Evolutionary conservation across 2,329 filamentous ascomycete species (phyloP).

Genomic region (Botryotinia globosa): DNA sequence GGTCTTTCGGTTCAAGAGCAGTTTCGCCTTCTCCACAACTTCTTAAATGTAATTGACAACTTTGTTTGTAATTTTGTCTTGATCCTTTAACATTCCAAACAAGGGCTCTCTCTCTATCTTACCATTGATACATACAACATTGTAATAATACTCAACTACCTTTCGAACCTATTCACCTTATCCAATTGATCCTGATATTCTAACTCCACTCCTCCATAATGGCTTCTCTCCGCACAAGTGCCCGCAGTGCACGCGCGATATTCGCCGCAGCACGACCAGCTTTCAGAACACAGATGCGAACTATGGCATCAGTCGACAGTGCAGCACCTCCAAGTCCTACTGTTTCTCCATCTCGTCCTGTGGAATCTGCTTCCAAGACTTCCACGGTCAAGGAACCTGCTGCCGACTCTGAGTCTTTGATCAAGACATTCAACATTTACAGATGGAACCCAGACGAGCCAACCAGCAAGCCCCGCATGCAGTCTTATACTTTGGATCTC

Average conservation of each 20-base stretch:
- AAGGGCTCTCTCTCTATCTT: not conserved
- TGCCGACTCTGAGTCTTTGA: conserved; percentile 60
- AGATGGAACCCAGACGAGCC: conserved; percentile 96
- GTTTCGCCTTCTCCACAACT: conserved; percentile 22
- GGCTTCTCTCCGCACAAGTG: conserved; percentile 24
- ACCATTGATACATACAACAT: conserved; percentile 8
- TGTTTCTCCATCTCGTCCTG: conserved; percentile 24
- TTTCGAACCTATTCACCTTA: not conserved
- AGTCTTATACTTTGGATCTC: conserved; percentile 89
- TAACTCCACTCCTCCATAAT: conserved; percentile 17
- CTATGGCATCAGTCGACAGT: conserved; percentile 20
- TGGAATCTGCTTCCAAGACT: conserved; percentile 29
- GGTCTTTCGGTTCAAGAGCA: conserved; percentile 12
- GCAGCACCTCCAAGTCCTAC: conserved; percentile 3
- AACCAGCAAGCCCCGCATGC: conserved; percentile 90
- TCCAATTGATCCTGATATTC: conserved; percentile 7
- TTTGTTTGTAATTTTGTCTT: not conserved
- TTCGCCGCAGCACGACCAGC: conserved; percentile 22
- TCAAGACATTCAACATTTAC: conserved; percentile 98
- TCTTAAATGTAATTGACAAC: conserved; percentile 4
- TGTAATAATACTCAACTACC: conserved; percentile 12
- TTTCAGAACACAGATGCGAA: conserved; percentile 24
- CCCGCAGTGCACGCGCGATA: conserved; percentile 21
- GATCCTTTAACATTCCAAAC: conserved; percentile 9
- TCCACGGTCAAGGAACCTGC: conserved; percentile 43